Evolutionary conservation across 2,329 filamentous ascomycete species (phyloP), one percentile per base, ranked within the genome.

Genomic region (Fusarium sp.): DNA sequence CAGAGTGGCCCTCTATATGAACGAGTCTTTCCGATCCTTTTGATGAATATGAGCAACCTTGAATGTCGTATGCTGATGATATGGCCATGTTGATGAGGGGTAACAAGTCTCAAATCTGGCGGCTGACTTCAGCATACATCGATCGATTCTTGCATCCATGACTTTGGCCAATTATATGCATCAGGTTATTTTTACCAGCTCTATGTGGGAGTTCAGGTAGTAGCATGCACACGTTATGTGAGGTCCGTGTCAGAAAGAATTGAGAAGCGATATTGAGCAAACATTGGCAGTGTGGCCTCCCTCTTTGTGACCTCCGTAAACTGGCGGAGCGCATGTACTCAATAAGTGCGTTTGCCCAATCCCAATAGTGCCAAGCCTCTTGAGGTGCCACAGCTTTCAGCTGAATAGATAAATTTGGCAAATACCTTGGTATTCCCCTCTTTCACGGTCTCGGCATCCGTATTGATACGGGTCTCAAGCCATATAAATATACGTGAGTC

Each of bases 351-450:
- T 28, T 12, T 42, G 4, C 20, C 52, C 52, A 42, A 56, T 42
- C 52, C 52, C 18, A 24, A 56, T 18, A 8, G 22, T 55, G 52
- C 26, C 52, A 55, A 41, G 36, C 10, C 22, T 41, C 4, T 13
- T 18, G 4, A 24, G 6, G 14, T 56, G 22, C 18, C 36, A 18
- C 15, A 17, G 11, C 26, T 24, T 31, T 56, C 12, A 14, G 26
- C 8, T 42, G 36, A 15, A 15, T 33, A 20, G 6, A 42, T 33
- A 42, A 42, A 41, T 20, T 55, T 41, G 42, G 26, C 39, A 33
- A 33, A 33, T 22, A 1, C 18, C 9, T 10, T 15, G 11, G 8
- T 4, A 20, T 24, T 7, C 17, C 2, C 7, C 3, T 24, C 5
- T n/a, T 11, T 20, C 8, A 20, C 15, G 5, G 18, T 24, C 36